phyloP scores from a whole-genome alignment of 1,284 basidiomycete genomes.

The Exobasidium rhododendri region DNA sequence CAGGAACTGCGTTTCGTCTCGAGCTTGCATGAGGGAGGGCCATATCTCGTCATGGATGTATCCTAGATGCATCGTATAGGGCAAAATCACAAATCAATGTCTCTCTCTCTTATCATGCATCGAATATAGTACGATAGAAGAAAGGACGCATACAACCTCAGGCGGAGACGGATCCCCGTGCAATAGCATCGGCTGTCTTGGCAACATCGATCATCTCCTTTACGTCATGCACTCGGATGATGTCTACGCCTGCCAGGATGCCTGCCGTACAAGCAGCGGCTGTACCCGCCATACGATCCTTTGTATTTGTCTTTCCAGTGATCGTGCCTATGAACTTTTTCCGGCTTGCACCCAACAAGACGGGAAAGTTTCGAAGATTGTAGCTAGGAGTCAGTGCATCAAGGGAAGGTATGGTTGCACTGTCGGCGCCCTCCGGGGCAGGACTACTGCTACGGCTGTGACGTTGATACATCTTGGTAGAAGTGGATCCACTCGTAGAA shows the following conservation, averaged over 20 bases:
- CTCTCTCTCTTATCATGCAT: too few relatives aligned
- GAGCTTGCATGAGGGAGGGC: too few relatives aligned
- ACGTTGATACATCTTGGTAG: not conserved
- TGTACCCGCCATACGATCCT: constrained; percentile 74
- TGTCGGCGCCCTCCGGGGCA: not conserved
- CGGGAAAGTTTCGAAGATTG: constrained; percentile 37
- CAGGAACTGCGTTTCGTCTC: too few relatives aligned
- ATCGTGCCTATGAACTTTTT: constrained; percentile 49
- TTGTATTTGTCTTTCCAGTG: constrained; percentile 59
- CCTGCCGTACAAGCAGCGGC: constrained; percentile 74
- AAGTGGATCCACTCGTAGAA: not conserved
- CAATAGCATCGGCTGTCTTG: constrained; percentile 60
- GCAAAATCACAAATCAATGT: too few relatives aligned
- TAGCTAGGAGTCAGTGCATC: constrained; percentile 23
- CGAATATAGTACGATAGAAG: too few relatives aligned
- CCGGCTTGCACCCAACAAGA: constrained; percentile 44
- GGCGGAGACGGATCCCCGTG: too few relatives aligned
- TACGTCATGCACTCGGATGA: constrained; percentile 83
- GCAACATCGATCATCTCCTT: constrained; percentile 66
- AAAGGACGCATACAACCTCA: too few relatives aligned
- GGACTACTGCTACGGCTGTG: constrained; percentile 9
- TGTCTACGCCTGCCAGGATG: constrained; percentile 66
- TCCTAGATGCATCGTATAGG: too few relatives aligned
- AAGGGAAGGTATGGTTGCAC: not conserved
- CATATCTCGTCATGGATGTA: too few relatives aligned